These are phyloP conservation scores for Phytopythium kandeliae DNA, from an alignment of 352 stramenopile species.

Conservation along the genomic window DNA sequence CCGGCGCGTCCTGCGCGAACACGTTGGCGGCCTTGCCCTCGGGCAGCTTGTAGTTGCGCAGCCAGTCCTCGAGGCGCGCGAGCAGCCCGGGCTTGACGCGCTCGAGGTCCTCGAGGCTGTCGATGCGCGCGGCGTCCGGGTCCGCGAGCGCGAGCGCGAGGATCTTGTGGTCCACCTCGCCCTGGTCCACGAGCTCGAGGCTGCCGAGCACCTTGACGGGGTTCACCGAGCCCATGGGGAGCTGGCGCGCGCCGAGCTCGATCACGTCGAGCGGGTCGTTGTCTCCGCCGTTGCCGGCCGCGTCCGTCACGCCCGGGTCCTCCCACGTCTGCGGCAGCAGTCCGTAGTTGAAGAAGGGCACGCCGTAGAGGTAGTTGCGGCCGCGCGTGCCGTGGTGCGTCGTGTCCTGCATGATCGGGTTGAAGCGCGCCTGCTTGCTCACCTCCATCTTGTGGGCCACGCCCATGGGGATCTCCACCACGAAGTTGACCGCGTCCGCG, in stretches of 20 bases:
- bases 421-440: conserved; percentile 85
- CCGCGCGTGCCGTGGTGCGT: conserved; percentile 98
- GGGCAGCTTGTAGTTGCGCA: conserved; percentile 99
- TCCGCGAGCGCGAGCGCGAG: conserved; percentile 96
- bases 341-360: conserved; percentile 96
- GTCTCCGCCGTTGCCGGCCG: conserved; percentile 91
- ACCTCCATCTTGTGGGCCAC: conserved; percentile 93
- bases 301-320: conserved; percentile 94
- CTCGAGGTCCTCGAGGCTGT: conserved; percentile 92
- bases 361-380: conserved; percentile 87
- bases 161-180: conserved; percentile 99
- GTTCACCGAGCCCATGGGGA: conserved; percentile 91
- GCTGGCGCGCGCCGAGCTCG: conserved; percentile 94
- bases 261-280: conserved; percentile 99
- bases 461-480: conserved; percentile 92
- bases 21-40: conserved; percentile 98
- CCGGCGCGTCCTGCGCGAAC: conserved; percentile 97
- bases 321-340: conserved; percentile 99
- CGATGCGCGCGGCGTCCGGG: conserved; percentile 91
- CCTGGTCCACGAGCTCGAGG: conserved; percentile 99
- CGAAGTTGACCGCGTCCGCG: conserved; percentile 79
- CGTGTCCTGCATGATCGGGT: conserved; percentile 97
- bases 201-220: conserved; percentile 97
- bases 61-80: conserved; percentile 89
- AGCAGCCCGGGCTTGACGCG: conserved; percentile 68